phyloP scores from a whole-genome alignment of 2,329 filamentous ascomycete species.

The Ophiognomonia clavigignenti-juglandacearum region DNA sequence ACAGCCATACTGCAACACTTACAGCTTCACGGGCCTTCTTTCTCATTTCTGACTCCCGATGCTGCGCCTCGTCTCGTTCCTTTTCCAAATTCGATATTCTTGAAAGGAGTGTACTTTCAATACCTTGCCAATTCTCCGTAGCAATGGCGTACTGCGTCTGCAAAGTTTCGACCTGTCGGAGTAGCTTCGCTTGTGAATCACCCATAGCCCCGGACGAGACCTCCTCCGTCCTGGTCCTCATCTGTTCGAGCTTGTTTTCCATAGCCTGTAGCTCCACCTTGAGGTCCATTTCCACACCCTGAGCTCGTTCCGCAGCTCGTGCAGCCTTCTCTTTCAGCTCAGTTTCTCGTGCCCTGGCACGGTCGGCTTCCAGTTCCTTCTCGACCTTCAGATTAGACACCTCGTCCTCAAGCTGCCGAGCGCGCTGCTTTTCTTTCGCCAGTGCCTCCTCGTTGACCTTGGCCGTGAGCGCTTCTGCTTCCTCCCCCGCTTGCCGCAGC shows the following conservation, averaged over 20 bases:
- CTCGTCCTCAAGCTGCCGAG: conserved; percentile 50
- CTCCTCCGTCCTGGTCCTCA: conserved; percentile 83
- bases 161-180: conserved; percentile 90
- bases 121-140: conserved; percentile 95
- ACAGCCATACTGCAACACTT: conserved; percentile 29
- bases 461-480: conserved; percentile 61
- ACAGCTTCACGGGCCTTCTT: conserved; percentile 85
- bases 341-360: conserved; percentile 60
- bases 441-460: conserved; percentile 64
- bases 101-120: conserved; percentile 79
- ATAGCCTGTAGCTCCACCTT: conserved; percentile 71
- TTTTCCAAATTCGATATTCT: conserved; percentile 76
- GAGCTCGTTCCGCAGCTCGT: conserved; percentile 65
- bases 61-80: conserved; percentile 81
- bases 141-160: conserved; percentile 94
- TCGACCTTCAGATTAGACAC: conserved; percentile 68
- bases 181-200: conserved; percentile 80
- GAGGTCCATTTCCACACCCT: conserved; percentile 68
- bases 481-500: conserved; percentile 60
- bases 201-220: conserved; percentile 76
- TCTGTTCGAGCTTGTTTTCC: conserved; percentile 84
- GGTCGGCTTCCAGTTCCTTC: conserved; percentile 67
- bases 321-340: conserved; percentile 70
- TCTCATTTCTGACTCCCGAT: conserved; percentile 80
- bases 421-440: conserved; percentile 54